Conservation (phyloP, 2,329 filamentous ascomycete genomes). For the Pyrenochaeta sp. region DNA sequence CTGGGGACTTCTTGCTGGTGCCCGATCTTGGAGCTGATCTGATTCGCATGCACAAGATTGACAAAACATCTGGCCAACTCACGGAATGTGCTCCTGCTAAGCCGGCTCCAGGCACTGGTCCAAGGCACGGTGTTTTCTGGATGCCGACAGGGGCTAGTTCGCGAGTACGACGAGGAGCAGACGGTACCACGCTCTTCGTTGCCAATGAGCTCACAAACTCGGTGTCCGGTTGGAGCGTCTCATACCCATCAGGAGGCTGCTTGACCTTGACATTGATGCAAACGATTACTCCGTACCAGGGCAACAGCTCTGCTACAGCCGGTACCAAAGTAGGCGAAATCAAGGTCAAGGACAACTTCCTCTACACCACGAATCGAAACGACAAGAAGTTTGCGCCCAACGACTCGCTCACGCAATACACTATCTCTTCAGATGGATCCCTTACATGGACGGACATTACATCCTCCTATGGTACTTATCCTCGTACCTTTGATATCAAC, state of each 20-base stretch:
- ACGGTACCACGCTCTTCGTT: constrained; percentile 39
- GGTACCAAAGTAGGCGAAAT: constrained; percentile 47
- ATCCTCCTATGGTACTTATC: constrained; percentile 44
- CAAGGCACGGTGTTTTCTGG: constrained; percentile 64
- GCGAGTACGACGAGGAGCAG: constrained; percentile 27
- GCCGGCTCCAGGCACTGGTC: constrained; percentile 59
- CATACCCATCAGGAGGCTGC: constrained; percentile 42
- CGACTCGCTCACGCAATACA: constrained; percentile 47
- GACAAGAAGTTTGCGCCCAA: constrained; percentile 46
- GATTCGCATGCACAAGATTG: constrained; percentile 63
- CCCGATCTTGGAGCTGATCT: constrained; percentile 65
- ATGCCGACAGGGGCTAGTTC: constrained; percentile 31
- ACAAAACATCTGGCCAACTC: constrained; percentile 55
- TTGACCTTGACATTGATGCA: constrained; percentile 41
- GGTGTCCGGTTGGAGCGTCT: constrained; percentile 41
- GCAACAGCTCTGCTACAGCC: constrained; percentile 34
- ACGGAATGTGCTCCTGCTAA: constrained; percentile 56
- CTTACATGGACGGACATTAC: constrained; percentile 41
- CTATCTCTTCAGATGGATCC: constrained; percentile 37
- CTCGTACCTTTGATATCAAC: constrained; percentile 48
- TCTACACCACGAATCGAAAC: constrained; percentile 48
- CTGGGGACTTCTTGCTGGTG: constrained; percentile 59
- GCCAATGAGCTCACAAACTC: constrained; percentile 47
- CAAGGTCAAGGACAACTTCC: constrained; percentile 42
- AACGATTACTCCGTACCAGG: constrained; percentile 44